These are phyloP conservation scores for Aspergillus persii DNA, from an alignment of 2,329 filamentous ascomycete genomes.

Conservation along the genomic window DNA sequence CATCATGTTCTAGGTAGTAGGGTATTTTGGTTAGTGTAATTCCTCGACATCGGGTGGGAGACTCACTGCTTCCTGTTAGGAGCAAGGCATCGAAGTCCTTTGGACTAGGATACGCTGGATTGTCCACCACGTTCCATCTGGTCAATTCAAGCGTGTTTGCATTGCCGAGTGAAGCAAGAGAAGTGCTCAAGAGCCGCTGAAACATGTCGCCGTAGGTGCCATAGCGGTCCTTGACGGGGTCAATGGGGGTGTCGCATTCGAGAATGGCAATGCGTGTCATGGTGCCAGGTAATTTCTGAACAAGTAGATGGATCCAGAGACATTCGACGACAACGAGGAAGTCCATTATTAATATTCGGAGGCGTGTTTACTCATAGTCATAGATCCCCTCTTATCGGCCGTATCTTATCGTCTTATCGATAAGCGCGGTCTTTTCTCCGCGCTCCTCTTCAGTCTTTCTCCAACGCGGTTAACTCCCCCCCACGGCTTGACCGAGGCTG, in stretches of 20 bases:
- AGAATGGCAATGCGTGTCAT: conserved; percentile 20
- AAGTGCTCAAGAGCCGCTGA: conserved; percentile 20
- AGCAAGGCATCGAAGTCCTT: conserved; percentile 26
- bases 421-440: conserved; percentile 16
- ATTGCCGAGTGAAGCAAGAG: conserved; percentile 10
- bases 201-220: conserved; percentile 30
- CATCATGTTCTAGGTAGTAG: conserved; percentile 31
- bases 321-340: not conserved
- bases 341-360: no score
- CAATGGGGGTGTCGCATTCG: conserved; percentile 31
- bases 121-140: conserved; percentile 27
- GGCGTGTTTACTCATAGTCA: not conserved
- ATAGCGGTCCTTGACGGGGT: conserved; percentile 18
- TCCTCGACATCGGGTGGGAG: not conserved
- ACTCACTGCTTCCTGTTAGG: conserved; percentile 32
- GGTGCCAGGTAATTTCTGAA: not conserved
- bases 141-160: conserved; percentile 13
- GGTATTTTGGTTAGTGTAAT: not conserved
- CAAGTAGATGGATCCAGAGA: not conserved
- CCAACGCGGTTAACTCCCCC: not conserved
- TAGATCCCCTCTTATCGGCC: not conserved
- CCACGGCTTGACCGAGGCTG: not conserved
- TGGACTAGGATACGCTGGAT: conserved; percentile 20
- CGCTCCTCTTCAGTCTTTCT: not conserved
- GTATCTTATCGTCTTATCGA: conserved; percentile 7